Base-by-base conservation (phyloP, 306 rosid genomes). In the Glycine tomentella region DNA sequence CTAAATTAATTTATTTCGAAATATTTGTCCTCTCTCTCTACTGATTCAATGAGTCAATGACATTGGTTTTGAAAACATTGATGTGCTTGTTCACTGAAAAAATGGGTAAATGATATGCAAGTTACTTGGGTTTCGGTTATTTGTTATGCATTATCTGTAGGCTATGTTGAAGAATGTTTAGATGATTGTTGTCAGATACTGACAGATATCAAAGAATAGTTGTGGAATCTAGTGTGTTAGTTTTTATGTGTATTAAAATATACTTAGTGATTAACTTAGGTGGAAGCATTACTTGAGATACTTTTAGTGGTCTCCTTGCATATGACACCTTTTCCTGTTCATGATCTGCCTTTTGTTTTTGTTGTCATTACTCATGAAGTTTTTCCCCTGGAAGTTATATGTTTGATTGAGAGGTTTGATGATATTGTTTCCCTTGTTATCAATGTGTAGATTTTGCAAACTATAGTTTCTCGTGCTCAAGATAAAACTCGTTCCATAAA, bases 381-480 rank as follows among this genome's bases (percentile, higher is more conserved):
- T 25, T 25, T 25, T 25, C 8, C 49, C 44, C 25, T 4, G 59
- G 57, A 31, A 34, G 56, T 59, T 77, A 46, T 25, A 25, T 51
- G 36, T 74, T 72, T 34, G 69, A 69, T 55, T 66, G 78, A 25
- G 31, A 25, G 38, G 31, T 63, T 76, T 81, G 72, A 44, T 61
- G 59, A 44, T 63, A 55, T 72, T 69, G 73, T 84, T 68, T 40
- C 38, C 42, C 75, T 69, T 81, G 49, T 58, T 81, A 67, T 74
- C 11, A 8, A 45, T 82, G 50, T 74, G 45, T 87, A 93, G 99
- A 93, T 93, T 88, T 89, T 95, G 89, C 99, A 95, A 86, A 89
- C 94, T 42, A 90, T 95, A 82, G 97, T 95, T 85, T 88, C 89
- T 67, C 92, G 93, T 75, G 94, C 97, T 56, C 90, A 89, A 80